Evolutionary conservation across 129 eudicot genomes (phyloP).

Genomic region (Tagetes erecta): DNA sequence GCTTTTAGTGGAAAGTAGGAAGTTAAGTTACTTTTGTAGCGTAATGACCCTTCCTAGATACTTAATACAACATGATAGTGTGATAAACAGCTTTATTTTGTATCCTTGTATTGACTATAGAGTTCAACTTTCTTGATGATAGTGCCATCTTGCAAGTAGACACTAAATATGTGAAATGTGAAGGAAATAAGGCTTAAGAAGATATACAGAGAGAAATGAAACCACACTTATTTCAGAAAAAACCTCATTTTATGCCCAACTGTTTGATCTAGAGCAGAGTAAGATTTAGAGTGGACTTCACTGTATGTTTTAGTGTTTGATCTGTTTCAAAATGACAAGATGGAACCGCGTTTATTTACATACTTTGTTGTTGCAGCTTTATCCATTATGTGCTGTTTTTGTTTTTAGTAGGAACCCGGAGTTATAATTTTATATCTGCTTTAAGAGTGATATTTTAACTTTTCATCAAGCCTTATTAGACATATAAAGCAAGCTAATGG

Average conservation of each 20-base stretch:
- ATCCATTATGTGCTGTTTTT: background rate
- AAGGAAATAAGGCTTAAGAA: background rate
- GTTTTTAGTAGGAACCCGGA: conserved; percentile 8
- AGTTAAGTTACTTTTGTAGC: background rate
- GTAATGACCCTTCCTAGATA: conserved; percentile 1
- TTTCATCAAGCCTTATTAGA: conserved; percentile 6
- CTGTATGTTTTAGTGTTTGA: conserved; percentile 5
- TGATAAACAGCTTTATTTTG: conserved; percentile 2
- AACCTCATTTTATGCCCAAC: background rate
- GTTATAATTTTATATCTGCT: background rate
- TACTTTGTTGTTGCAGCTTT: background rate
- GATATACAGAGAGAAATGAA: background rate
- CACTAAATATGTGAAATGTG: conserved; percentile 15
- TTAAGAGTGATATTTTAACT: background rate
- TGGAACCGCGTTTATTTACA: background rate
- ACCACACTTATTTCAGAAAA: background rate
- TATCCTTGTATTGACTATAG: background rate
- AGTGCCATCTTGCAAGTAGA: conserved; percentile 20
- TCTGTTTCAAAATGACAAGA: background rate
- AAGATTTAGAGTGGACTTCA: background rate
- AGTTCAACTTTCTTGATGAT: background rate
- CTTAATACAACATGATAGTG: conserved; percentile 2
- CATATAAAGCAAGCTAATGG: conserved; percentile 14
- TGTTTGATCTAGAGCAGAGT: background rate
- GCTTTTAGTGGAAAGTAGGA: conserved; percentile 8